phyloP scores from a whole-genome alignment of 2,329 filamentous ascomycete species.

The Mariannaea sp. region DNA sequence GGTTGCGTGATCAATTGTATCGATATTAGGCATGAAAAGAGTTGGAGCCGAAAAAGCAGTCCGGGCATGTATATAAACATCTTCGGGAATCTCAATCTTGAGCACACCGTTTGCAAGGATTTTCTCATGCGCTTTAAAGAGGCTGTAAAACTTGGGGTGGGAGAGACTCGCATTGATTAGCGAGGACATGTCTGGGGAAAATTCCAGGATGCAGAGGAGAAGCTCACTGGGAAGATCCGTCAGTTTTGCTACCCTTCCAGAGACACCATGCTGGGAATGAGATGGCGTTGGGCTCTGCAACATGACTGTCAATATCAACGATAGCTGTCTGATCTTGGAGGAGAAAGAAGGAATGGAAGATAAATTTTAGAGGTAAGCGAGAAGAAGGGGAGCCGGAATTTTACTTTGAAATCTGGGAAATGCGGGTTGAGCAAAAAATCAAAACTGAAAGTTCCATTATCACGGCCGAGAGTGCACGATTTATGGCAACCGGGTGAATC shows the following conservation, averaged over 20 bases:
- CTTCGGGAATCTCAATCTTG: conserved; percentile 2
- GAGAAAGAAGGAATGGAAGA: too few relatives aligned
- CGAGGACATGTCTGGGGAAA: neutral
- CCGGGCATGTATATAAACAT: neutral
- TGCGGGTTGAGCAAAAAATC: too few relatives aligned
- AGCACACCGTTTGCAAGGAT: neutral
- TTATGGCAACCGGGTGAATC: too few relatives aligned
- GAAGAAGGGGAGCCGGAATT: too few relatives aligned
- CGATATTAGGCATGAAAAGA: neutral
- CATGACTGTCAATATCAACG: neutral
- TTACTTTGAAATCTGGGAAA: too few relatives aligned
- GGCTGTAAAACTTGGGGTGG: neutral
- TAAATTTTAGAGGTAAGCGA: too few relatives aligned
- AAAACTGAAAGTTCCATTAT: too few relatives aligned
- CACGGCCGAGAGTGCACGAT: too few relatives aligned
- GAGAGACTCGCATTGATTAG: neutral
- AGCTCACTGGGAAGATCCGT: conserved; percentile 7
- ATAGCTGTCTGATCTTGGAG: too few relatives aligned
- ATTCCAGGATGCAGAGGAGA: conserved; percentile 7
- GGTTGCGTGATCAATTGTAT: neutral
- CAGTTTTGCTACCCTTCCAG: neutral
- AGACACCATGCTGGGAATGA: neutral
- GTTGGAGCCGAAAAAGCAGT: neutral
- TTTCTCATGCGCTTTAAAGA: neutral
- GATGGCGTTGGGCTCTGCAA: neutral